These are phyloP conservation scores for Penicillium maclennaniae DNA, from an alignment of 495 filamentous ascomycete genomes.

Conservation along the genomic window DNA sequence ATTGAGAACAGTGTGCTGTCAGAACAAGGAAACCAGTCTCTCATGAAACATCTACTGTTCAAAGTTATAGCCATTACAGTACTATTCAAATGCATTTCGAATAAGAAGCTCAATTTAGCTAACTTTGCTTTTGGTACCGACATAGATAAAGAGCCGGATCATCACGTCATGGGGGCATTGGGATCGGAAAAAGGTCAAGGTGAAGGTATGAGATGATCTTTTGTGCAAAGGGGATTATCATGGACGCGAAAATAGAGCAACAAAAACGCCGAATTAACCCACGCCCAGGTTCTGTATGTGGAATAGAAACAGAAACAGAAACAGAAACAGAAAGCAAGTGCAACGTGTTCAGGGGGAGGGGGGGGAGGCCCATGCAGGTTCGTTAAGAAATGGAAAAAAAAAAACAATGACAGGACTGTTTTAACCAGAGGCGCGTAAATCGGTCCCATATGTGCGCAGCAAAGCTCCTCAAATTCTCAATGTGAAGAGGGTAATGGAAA, in stretches of 20 bases:
- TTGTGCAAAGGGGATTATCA: slow-evolving; percentile 17
- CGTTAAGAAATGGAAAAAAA: slow-evolving; percentile 3
- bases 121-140: slow-evolving; percentile 9
- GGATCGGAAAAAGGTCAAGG: not conserved
- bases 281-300: slow-evolving; percentile 26
- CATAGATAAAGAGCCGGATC: slow-evolving; percentile 4
- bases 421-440: slow-evolving; percentile 30
- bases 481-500: not conserved
- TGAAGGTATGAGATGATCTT: slow-evolving; percentile 7
- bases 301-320: slow-evolving; percentile 21
- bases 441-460: slow-evolving; percentile 36
- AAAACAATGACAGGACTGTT: slow-evolving; percentile 5
- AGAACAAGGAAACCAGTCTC: too few species aligned
- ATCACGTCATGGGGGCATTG: slow-evolving; percentile 22
- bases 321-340: slow-evolving; percentile 18
- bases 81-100: not conserved
- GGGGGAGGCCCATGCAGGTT: slow-evolving; percentile 15
- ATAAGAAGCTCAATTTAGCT: not conserved
- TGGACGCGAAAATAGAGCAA: slow-evolving; percentile 10
- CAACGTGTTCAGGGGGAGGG: slow-evolving; percentile 8
- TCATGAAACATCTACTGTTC: too few species aligned
- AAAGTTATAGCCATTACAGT: not conserved
- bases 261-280: slow-evolving; percentile 35
- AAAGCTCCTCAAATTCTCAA: slow-evolving; percentile 3
- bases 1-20: too few species aligned